These are phyloP conservation scores for Boletus edulis DNA, from an alignment of 768 basidiomycete genomes.

Conservation along the genomic window DNA sequence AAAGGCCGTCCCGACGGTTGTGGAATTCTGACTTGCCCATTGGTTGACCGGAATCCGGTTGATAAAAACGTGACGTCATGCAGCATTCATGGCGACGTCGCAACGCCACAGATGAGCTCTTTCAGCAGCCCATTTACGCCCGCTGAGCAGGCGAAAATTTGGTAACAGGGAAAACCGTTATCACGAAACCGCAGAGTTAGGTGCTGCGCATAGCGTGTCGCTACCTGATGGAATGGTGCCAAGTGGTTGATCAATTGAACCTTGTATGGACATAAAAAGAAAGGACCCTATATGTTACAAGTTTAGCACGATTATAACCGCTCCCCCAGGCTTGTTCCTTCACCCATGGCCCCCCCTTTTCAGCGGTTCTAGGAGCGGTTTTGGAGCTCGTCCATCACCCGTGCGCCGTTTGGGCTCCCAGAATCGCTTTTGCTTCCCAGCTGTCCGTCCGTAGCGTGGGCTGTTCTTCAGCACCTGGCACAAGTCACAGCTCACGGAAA, in stretches of 20 bases:
- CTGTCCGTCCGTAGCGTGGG: not conserved
- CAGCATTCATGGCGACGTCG: not conserved
- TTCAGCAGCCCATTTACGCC: not conserved
- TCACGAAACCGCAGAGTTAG: not conserved
- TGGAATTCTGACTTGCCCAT: too few relatives aligned
- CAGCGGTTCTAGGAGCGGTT: not conserved
- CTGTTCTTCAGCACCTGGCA: not conserved
- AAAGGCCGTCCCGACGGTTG: not conserved
- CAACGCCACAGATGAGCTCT: conserved; percentile 5
- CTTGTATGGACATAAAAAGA: conserved; percentile 9
- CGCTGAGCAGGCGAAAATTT: not conserved
- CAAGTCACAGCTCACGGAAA: conserved; percentile 11
- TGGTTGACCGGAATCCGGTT: not conserved
- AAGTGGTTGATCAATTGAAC: too few relatives aligned
- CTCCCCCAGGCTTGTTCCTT: conserved; percentile 5
- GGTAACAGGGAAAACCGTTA: conserved; percentile 1
- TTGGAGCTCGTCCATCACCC: not conserved
- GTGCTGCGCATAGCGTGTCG: not conserved
- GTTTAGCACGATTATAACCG: conserved; percentile 3
- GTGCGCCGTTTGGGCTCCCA: not conserved
- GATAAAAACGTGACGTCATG: conserved; percentile 9
- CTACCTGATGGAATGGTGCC: not conserved
- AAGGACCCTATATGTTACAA: conserved; percentile 22
- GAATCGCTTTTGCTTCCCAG: not conserved
- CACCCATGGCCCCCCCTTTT: not conserved